Percentiles rank a stretch among this genome's conserved stretches.
These are phyloP conservation scores for Microbotryum intermedium DNA, from an alignment of 1,284 basidiomycete species.

Conservation along the genomic window DNA sequence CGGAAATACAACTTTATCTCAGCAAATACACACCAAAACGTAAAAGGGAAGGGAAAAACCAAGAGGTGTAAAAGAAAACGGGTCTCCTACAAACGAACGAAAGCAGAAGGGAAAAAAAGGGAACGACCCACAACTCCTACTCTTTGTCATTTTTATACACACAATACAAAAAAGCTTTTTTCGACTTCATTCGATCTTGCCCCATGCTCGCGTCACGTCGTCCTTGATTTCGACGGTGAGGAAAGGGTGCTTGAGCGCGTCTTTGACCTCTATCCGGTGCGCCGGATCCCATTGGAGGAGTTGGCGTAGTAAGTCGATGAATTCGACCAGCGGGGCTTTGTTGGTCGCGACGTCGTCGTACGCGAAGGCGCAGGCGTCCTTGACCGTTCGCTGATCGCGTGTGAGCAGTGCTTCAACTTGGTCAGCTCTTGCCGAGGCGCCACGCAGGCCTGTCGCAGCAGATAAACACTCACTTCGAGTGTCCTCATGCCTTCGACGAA, in stretches of 20 bases:
- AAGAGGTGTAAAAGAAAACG: too few relatives aligned
- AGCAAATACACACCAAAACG: too few relatives aligned
- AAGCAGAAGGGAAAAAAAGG: too few relatives aligned
- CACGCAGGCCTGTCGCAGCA: neutral
- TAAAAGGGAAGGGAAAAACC: too few relatives aligned
- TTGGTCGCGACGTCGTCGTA: conserved; percentile 45
- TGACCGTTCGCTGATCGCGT: conserved; percentile 51
- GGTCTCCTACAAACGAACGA: too few relatives aligned
- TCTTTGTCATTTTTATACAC: too few relatives aligned
- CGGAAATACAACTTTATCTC: too few relatives aligned
- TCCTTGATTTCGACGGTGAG: conserved; percentile 41
- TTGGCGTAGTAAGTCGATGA: conserved; percentile 79
- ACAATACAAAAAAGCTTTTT: too few relatives aligned
- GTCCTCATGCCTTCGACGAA: conserved; percentile 81
- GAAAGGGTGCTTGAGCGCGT: conserved; percentile 80
- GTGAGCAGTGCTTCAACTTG: neutral
- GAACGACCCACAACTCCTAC: too few relatives aligned
- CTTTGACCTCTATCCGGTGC: conserved; percentile 72
- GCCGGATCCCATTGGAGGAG: conserved; percentile 86
- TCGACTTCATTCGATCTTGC: too few relatives aligned
- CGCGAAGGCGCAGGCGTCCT: neutral
- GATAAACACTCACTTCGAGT: conserved; percentile 52
- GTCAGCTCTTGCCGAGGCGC: neutral
- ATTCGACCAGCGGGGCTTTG: conserved; percentile 52
- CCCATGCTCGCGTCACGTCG: conserved; percentile 1